Base-by-base conservation (phyloP, 2,329 filamentous ascomycete species). In the Elsinoe necatrix region DNA sequence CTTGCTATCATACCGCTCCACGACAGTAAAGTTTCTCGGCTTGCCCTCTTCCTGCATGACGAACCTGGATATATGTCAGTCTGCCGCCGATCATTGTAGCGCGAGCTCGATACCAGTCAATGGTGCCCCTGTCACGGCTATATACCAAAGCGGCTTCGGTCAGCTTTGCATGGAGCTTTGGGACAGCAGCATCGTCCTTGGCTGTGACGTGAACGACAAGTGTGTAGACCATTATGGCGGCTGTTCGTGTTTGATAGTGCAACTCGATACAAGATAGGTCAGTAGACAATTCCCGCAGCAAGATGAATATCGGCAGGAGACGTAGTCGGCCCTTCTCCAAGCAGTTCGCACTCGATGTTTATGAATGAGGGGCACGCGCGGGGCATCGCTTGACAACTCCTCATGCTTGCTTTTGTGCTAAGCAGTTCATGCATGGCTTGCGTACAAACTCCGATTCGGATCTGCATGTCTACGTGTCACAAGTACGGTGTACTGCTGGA, bases 41-140 rank as follows among this genome's bases (percentile, higher is more conserved):
- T 89, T 85, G 64, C 80, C 75, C 58, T 82, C 77, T 64, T 84
- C 83, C 73, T 89, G 86, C 86, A 89, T 89, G 61, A 89, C 85
- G 70, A 87, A 82, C 86, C 86, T 89, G 45, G 3, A 14, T 58
- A 84, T 65, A 0, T 80, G 6, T 31, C 23, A 52, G 47, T 25
- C 11, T 52, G 1, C 27, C 4, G 9, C 27, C 27, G 4, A 29
- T 29, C 27, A 29, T 9, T 29, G 27, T 4, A 9, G 27, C 9
- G 9, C 27, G 12, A 37, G 34, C 14, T 37, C 34, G 62, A 48
- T 45, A 70, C 68, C 68, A 71, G 47, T 66, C 65, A 37, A 76
- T 61, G 42, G 71, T 87, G 74, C 89, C 86, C 66, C 80, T 81
- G 73, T 89, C 86, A 61, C 86, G 76, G 61, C 78, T 81, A 73